These are phyloP conservation scores for Solanum chmielewskii DNA, from an alignment of 257 asterid species.

Conservation along the genomic window DNA sequence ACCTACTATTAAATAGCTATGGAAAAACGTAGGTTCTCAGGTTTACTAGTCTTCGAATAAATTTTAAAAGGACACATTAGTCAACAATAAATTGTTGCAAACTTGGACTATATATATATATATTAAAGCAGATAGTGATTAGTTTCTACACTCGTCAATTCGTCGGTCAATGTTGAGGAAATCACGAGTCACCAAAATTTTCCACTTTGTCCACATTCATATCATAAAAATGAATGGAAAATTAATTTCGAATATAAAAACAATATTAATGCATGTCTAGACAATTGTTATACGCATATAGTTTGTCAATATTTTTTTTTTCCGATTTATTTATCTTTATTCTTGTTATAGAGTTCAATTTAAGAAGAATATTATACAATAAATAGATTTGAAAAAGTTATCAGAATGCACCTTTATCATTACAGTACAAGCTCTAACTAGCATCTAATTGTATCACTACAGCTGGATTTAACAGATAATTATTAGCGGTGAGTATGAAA, in stretches of 20 bases:
- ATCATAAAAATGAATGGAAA: background rate
- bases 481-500: too few relatives aligned
- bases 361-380: too few relatives aligned
- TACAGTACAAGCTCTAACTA: background rate
- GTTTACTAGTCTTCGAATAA: background rate
- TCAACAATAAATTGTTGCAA: background rate
- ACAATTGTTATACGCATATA: background rate
- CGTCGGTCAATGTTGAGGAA: background rate
- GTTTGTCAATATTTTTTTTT: too few relatives aligned
- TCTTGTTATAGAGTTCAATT: too few relatives aligned
- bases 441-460: background rate
- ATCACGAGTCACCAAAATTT: background rate
- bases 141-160: background rate
- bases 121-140: background rate
- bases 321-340: too few relatives aligned
- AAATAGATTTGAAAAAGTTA: too few relatives aligned
- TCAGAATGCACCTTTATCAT: background rate
- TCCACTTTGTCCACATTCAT: background rate
- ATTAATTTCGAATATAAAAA: background rate
- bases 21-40: background rate
- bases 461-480: fast-evolving
- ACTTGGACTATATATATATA: background rate
- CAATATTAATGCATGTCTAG: background rate
- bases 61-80: background rate
- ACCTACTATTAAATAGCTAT: background rate